Evolutionary conservation across 805 yeast species (phyloP).

Genomic region (Vanderwaltozyma verrucispora): DNA sequence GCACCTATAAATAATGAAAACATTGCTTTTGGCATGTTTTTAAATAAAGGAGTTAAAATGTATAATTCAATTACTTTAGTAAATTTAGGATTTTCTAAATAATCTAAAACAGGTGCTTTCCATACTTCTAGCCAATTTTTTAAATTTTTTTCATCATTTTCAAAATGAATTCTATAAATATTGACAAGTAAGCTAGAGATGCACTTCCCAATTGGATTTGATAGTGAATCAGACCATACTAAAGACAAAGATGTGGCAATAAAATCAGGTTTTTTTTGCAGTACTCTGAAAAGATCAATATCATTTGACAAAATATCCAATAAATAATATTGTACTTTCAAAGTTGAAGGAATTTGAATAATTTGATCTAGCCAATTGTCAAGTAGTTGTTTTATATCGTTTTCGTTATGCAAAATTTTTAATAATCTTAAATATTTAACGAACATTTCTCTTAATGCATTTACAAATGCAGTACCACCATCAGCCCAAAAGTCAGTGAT

Average conservation of each 20-base stretch:
- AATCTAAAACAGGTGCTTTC: conserved; percentile 32
- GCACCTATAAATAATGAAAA: conserved; percentile 29
- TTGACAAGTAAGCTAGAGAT: conserved; percentile 33
- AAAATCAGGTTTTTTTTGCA: conserved; percentile 37
- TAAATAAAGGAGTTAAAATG: conserved; percentile 54
- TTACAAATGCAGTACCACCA: conserved; percentile 58
- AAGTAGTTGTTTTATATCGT: conserved; percentile 19
- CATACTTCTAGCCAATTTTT: conserved; percentile 42
- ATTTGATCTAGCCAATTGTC: conserved; percentile 38
- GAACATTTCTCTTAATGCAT: conserved; percentile 55
- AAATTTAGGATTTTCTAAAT: conserved; percentile 26
- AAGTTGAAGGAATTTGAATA: conserved; percentile 36
- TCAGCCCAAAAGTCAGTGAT: conserved; percentile 63
- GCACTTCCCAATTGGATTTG: conserved; percentile 57
- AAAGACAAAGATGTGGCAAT: conserved; percentile 36
- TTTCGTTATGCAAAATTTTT: conserved; percentile 18
- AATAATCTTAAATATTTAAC: conserved; percentile 39
- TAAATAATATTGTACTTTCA: conserved; percentile 52
- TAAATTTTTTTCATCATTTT: conserved; percentile 5
- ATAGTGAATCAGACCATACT: conserved; percentile 48
- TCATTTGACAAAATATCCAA: conserved; percentile 47
- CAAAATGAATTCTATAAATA: conserved; percentile 25
- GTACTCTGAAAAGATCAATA: conserved; percentile 33
- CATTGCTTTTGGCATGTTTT: conserved; percentile 34
- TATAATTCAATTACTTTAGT: conserved; percentile 45